Evolutionary conservation across 306 rosid genomes (phyloP), one percentile per base, ranked within the genome.

Genomic region (Corylus heterophylla): DNA sequence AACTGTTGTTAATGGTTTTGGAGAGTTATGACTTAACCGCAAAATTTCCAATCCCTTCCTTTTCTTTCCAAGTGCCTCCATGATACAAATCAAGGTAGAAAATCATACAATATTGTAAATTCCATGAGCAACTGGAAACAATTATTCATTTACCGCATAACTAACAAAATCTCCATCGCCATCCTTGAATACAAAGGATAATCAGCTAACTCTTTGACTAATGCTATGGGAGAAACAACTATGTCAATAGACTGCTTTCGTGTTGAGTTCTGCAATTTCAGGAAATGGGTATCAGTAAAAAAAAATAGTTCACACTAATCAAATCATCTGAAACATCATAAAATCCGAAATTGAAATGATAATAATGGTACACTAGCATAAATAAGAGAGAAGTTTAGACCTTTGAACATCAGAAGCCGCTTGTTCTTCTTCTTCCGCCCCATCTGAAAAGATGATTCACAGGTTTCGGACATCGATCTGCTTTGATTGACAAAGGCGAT

Each of bases 51-150:
- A 42, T 10, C 29, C 72, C 50, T 67, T 67, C 50, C 72, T 42
- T 67, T 67, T 67, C 72, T 67, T 67, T 22, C 72, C 51, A 17
- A 39, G 72, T 18, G 49, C 72, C 72, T 39, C 72, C 72, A 67
- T 67, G 50, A 39, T n/a, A 20, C 25, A 67, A n/a, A 17, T 67
- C 50, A 67, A 18, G 27, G 14, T 18, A 67, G 51, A 16, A 67
- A 42, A 10, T 67, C 12, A 3, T 18, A 68, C 52, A 10, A 18
- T 39, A 42, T 68, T 18, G 50, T 17, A 44, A 68, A 17, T 68
- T 10, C 52, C 72, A 68, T 68, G 12, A 68, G 49, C 72, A 42
- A 39, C 31, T 4, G 51, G 42, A 4, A 42, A 18, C 4, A 17
- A 68, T 42, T 31, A 31, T 39, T 37, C 72, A 68, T 44, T 68